Evolutionary conservation across 345 rosid genomes (phyloP), one percentile per base, ranked within the genome.

Genomic region (Arabidopsis suecica): DNA sequence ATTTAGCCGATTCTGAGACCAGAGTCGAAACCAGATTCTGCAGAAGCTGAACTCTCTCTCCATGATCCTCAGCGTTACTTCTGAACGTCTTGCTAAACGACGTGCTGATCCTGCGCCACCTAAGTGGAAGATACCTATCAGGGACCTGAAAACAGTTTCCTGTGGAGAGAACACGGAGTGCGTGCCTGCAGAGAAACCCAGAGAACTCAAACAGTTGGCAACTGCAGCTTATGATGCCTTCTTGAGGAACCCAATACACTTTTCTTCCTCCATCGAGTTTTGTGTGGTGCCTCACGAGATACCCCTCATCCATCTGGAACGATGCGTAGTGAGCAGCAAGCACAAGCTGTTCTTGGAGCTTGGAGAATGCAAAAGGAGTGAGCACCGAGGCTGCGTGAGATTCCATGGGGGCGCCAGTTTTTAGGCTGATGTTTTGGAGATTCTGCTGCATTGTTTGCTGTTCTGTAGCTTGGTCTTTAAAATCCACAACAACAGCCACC

Each of bases 371-470:
- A n/a, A 85, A 89, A 11, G 98, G 97, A 36, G 98, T 91, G 72
- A 94, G 91, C 68, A 94, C 80, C 2, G 90, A 66, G 36, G 95
- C 96, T 5, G 97, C 96, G 71, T 94, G 93, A 20, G 96, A 87
- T 81, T 94, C 96, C 98, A 94, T 94, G 5, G 98, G 97, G 5
- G 96, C 96, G 0, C 98, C 98, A 0, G 98, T 91, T 76, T 94
- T 91, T 49, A 91, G 81, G 84, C 84, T 82, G 65, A 91, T 89
- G 68, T 94, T 94, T 75, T 91, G 97, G 50, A 94, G 88, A 80
- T 91, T 94, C 78, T 88, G 96, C 80, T 91, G 98, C 98, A 94
- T 94, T 32, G 90, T 89, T 74, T 91, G 97, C 80, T 91, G 98
- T 82, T 94, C 98, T 33, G 91, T 93, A 6, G 93, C 89, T 79